Evolutionary conservation across 352 stramenopile genomes (phyloP).

Genomic region (Globisporangium nagaii): DNA sequence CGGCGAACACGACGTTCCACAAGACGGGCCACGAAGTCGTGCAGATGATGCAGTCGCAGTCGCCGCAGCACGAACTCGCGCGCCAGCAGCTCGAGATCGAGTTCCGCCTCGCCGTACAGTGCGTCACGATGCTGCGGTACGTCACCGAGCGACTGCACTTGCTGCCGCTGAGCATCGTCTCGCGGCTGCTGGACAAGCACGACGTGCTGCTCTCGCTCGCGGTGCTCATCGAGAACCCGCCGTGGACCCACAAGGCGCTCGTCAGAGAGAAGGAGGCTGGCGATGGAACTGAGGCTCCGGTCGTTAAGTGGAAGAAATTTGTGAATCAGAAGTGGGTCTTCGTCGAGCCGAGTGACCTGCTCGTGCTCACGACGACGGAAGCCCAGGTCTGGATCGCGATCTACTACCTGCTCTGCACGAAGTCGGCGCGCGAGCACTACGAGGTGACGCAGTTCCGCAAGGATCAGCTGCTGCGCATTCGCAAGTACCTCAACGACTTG

Average conservation of each 20-base stretch:
- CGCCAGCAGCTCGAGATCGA: conserved; percentile 83
- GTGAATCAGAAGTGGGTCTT: conserved; percentile 89
- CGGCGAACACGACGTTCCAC: conserved; percentile 57
- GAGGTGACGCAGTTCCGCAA: conserved; percentile 94
- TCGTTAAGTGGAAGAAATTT: conserved; percentile 89
- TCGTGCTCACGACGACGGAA: conserved; percentile 91
- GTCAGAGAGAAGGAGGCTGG: too few relatives aligned
- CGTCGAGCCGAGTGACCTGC: conserved; percentile 83
- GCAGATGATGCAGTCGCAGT: conserved; percentile 59
- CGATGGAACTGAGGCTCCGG: too few relatives aligned
- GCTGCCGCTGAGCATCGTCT: conserved; percentile 85
- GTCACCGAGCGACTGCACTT: conserved; percentile 86
- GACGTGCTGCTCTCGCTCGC: conserved; percentile 91
- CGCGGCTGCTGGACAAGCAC: conserved; percentile 94
- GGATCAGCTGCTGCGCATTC: conserved; percentile 87
- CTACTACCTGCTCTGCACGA: conserved; percentile 92
- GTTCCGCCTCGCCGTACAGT: conserved; percentile 81
- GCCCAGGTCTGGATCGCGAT: conserved; percentile 93
- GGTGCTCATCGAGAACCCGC: conserved; percentile 93
- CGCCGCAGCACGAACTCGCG: conserved; percentile 46
- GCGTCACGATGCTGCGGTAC: conserved; percentile 87
- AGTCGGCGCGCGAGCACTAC: conserved; percentile 91
- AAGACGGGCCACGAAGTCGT: conserved; percentile 63
- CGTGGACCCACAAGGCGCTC: conserved; percentile 88
- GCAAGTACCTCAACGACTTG: conserved; percentile 94